A percentile compares a stretch with the other conserved stretches of the same genome.
phyloP scores from a whole-genome alignment of 768 basidiomycete genomes.

The Xerocomellus amylosporus region DNA sequence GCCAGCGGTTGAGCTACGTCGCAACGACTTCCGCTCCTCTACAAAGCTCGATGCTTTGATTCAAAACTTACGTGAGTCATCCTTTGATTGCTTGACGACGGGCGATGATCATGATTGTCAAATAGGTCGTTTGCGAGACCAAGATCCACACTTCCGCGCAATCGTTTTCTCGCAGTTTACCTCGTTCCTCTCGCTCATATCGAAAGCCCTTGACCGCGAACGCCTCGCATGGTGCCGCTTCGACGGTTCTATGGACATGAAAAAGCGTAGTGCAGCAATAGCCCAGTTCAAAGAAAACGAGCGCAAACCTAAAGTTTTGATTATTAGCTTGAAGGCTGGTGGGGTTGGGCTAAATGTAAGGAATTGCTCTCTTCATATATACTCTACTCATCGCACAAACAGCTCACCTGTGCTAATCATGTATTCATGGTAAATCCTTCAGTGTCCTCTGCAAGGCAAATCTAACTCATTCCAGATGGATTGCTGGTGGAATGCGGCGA shows the following conservation, averaged over 20 bases:
- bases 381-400: conserved; percentile 1
- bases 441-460: background rate
- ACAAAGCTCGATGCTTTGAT: conserved; percentile 89
- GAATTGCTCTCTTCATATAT: conserved; percentile 1
- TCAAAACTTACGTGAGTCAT: conserved; percentile 58
- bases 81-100: background rate
- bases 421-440: conserved; percentile 72
- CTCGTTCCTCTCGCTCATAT: conserved; percentile 80
- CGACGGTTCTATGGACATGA: conserved; percentile 90
- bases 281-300: conserved; percentile 71
- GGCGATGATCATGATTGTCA: background rate
- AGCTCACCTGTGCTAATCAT: conserved; percentile 79
- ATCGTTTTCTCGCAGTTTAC: conserved; percentile 93
- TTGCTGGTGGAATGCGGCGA: conserved; percentile 89
- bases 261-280: conserved; percentile 72
- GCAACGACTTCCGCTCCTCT: conserved; percentile 84
- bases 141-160: conserved; percentile 76
- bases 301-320: conserved; percentile 68
- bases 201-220: conserved; percentile 67
- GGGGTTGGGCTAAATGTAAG: conserved; percentile 86
- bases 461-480: conserved; percentile 61
- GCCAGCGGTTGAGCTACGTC: conserved; percentile 56
- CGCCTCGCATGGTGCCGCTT: conserved; percentile 71
- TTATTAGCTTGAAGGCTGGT: conserved; percentile 84
- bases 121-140: conserved; percentile 57